Percentiles rank a stretch among this genome's conserved stretches.
Evolutionary conservation across 768 basidiomycete genomes (phyloP).

Genomic region (Tylopilus intermedius): DNA sequence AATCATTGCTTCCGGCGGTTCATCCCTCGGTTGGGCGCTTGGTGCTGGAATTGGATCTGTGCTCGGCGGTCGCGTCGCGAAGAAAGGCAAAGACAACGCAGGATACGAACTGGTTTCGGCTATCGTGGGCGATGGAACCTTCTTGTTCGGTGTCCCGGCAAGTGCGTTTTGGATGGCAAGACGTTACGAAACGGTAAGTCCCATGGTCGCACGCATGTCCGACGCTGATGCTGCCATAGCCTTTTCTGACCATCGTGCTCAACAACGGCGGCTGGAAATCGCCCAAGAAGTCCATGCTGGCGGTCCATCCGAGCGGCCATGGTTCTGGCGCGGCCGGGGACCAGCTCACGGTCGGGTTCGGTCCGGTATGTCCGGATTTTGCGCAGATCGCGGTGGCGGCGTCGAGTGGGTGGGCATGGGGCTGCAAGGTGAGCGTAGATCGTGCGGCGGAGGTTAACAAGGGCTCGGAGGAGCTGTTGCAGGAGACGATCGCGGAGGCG

Average conservation of each 20-base stretch:
- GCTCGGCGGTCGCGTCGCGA: constrained; percentile 37
- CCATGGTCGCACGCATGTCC: no score
- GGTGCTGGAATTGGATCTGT: constrained; percentile 59
- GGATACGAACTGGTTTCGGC: constrained; percentile 51
- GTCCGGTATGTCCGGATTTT: constrained; percentile 58
- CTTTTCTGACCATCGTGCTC: constrained; percentile 64
- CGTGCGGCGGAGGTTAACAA: constrained; percentile 19
- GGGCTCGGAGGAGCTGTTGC: constrained; percentile 25
- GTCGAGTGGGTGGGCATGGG: constrained; percentile 65
- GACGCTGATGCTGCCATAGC: constrained; percentile 33
- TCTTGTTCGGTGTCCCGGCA: constrained; percentile 60
- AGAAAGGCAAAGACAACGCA: constrained; percentile 18
- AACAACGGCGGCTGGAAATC: constrained; percentile 74
- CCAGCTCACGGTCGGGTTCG: constrained; percentile 59
- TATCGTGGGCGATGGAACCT: constrained; percentile 69
- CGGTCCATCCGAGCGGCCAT: constrained; percentile 55
- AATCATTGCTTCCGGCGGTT: constrained; percentile 55
- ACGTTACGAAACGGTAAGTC: constrained; percentile 56
- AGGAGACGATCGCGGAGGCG: constrained; percentile 41
- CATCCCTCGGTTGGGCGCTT: constrained; percentile 64
- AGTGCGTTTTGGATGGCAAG: constrained; percentile 72
- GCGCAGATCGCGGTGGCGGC: constrained; percentile 61
- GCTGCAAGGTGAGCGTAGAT: constrained; percentile 33
- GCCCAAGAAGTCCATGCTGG: constrained; percentile 60
- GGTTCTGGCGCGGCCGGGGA: constrained; percentile 43